A percentile compares a stretch with the other conserved stretches of the same genome.
phyloP scores from a whole-genome alignment of 768 basidiomycete species.

The Neoboletus subvelutipes region DNA sequence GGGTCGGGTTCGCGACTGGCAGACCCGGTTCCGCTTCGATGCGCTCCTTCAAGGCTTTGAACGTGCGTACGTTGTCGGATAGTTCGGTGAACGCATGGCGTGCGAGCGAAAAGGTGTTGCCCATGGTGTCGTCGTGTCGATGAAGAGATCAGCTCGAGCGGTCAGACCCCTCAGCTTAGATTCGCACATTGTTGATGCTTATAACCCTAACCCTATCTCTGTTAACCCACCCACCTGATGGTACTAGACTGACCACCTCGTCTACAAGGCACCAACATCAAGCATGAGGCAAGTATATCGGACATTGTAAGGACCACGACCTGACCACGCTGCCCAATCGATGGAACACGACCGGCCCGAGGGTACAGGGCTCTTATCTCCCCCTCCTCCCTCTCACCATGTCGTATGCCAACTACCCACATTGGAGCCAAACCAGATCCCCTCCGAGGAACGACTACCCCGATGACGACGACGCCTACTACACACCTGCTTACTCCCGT shows the following conservation, averaged over 20 bases:
- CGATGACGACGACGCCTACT: constrained; percentile 18
- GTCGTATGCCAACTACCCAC: constrained; percentile 3
- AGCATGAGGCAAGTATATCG: background rate
- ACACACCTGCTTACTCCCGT: constrained; percentile 11
- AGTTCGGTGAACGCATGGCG: constrained; percentile 23
- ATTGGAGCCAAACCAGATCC: background rate
- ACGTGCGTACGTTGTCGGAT: constrained; percentile 15
- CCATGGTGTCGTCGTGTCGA: too few species aligned
- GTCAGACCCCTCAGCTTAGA: too few species aligned
- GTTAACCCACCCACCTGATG: too few species aligned
- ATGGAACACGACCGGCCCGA: background rate
- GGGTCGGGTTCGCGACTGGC: constrained; percentile 52
- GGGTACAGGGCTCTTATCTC: constrained; percentile 1
- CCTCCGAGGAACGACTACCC: constrained; percentile 9
- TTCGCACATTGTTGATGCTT: too few species aligned
- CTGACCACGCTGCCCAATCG: constrained; percentile 1
- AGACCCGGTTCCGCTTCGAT: constrained; percentile 51
- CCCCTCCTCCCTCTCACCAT: constrained; percentile 1
- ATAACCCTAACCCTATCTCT: too few species aligned
- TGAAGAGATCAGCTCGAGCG: too few species aligned
- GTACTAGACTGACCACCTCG: too few species aligned
- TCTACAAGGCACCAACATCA: too few species aligned
- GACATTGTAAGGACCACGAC: background rate
- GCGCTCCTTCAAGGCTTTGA: constrained; percentile 33
- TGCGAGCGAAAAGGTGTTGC: constrained; percentile 26